Evolutionary conservation across 163 green algal genomes (phyloP).

Genomic region (Scenedesmus sp.): DNA sequence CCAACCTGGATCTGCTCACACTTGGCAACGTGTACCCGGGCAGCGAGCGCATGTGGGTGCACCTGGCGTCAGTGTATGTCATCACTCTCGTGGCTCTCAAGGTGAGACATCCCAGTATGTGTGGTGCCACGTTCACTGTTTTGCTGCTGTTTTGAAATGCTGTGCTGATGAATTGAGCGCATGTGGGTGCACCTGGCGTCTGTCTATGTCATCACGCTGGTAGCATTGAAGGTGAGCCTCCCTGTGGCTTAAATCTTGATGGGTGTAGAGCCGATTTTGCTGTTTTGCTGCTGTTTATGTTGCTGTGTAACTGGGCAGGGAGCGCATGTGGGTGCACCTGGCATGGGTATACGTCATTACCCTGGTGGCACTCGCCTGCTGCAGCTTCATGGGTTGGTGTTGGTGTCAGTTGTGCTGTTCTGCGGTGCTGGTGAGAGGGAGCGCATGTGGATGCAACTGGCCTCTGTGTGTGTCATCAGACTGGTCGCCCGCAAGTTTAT

Average conservation of each 20-base stretch:
- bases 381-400: no score
- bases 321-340: slow-evolving; percentile 78
- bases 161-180: not conserved
- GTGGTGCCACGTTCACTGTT: not conserved
- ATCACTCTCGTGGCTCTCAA: slow-evolving; percentile 69
- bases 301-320: not conserved
- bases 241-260: not conserved
- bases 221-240: slow-evolving; percentile 57
- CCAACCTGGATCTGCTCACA: slow-evolving; percentile 69
- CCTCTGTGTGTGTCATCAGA: slow-evolving; percentile 72
- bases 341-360: slow-evolving; percentile 72
- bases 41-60: slow-evolving; percentile 75
- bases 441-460: slow-evolving; percentile 78
- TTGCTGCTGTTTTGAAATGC: no score
- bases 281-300: no score
- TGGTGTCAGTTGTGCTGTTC: no score
- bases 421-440: no score
- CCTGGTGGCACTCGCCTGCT: slow-evolving; percentile 33
- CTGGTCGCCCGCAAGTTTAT: slow-evolving; percentile 28
- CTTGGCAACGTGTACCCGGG: slow-evolving; percentile 67
- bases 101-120: slow-evolving; percentile 24
- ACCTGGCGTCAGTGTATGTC: slow-evolving; percentile 75
- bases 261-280: not conserved
- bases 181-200: slow-evolving; percentile 83
- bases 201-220: slow-evolving; percentile 73